Conservation (phyloP, 768 basidiomycete species). For the Austroboletus eburneus region DNA sequence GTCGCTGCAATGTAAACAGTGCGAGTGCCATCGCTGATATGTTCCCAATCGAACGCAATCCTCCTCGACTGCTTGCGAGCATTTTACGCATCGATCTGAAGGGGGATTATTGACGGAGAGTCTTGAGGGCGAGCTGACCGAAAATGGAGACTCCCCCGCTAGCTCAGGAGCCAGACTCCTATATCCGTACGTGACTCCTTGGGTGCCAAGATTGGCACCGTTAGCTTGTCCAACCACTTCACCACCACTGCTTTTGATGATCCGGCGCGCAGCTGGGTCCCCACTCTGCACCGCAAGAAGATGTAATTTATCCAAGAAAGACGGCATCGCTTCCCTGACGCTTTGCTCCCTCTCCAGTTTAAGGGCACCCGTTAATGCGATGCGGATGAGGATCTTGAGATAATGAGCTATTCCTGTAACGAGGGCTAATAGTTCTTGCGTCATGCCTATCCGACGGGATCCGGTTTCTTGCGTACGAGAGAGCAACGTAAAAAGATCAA, state of each 20-base stretch:
- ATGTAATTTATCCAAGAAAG: conserved; percentile 91
- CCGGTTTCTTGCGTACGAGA: conserved; percentile 95
- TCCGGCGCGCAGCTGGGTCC: conserved; percentile 70
- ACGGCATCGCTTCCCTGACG: conserved; percentile 77
- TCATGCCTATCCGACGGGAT: conserved; percentile 89
- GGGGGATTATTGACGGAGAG: conserved; percentile 66
- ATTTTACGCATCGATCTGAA: conserved; percentile 88
- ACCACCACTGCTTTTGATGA: conserved; percentile 72
- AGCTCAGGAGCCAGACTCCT: conserved; percentile 87
- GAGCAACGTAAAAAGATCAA: conserved; percentile 93
- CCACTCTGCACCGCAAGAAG: conserved; percentile 83
- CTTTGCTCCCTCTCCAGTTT: conserved; percentile 91
- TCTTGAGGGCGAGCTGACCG: conserved; percentile 38
- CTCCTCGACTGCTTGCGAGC: conserved; percentile 90
- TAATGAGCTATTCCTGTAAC: conserved; percentile 99
- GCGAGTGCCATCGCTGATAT: conserved; percentile 96
- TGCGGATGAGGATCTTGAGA: conserved; percentile 98
- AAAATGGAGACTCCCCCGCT: conserved; percentile 84
- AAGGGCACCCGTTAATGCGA: conserved; percentile 91
- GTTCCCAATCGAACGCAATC: conserved; percentile 94
- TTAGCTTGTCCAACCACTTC: conserved; percentile 42
- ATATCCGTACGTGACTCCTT: conserved; percentile 89
- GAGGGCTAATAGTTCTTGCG: conserved; percentile 92
- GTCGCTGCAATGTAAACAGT: conserved; percentile 79
- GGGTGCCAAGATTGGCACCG: conserved; percentile 67